A percentile compares a stretch with the other conserved stretches of the same genome.
Conservation (phyloP, 805 yeast species). For the Myxozyma melibiosi region DNA sequence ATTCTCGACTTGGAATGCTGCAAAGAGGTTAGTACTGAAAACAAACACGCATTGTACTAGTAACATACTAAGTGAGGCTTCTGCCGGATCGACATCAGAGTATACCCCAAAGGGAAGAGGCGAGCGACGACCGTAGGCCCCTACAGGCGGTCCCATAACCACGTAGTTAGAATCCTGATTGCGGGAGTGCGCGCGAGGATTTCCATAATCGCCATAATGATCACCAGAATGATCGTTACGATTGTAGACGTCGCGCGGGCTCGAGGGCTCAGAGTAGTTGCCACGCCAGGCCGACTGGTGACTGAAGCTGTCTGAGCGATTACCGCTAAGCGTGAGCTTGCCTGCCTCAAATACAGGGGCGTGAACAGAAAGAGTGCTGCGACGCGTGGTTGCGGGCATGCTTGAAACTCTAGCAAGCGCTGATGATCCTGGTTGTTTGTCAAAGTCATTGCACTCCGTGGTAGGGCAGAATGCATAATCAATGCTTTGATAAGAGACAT, state of each 20-base stretch:
- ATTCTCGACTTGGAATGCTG: slow-evolving; percentile 32
- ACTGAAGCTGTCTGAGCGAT: neutral
- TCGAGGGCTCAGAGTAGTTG: slow-evolving; percentile 20
- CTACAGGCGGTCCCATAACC: neutral
- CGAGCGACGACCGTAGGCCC: neutral
- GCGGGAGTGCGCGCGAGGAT: slow-evolving; percentile 1
- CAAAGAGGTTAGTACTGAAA: neutral
- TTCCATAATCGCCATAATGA: neutral
- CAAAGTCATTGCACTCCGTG: no score
- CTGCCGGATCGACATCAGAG: slow-evolving; percentile 16
- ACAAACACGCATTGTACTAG: neutral
- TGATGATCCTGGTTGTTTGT: neutral
- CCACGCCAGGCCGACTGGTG: slow-evolving; percentile 2
- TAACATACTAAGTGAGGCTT: slow-evolving; percentile 27
- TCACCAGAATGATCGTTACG: slow-evolving; percentile 5
- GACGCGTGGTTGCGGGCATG: neutral
- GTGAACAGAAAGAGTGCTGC: slow-evolving; percentile 18
- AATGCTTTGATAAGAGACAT: slow-evolving; percentile 14
- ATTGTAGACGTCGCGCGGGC: slow-evolving; percentile 12
- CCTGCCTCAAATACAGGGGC: slow-evolving; percentile 26
- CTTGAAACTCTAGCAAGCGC: neutral
- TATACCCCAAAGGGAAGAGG: neutral
- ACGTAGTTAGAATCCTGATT: neutral
- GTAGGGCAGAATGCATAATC: no score
- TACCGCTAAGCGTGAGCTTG: neutral